Conservation (phyloP, 441 rosid genomes). For the Pelargonium citronellum region DNA sequence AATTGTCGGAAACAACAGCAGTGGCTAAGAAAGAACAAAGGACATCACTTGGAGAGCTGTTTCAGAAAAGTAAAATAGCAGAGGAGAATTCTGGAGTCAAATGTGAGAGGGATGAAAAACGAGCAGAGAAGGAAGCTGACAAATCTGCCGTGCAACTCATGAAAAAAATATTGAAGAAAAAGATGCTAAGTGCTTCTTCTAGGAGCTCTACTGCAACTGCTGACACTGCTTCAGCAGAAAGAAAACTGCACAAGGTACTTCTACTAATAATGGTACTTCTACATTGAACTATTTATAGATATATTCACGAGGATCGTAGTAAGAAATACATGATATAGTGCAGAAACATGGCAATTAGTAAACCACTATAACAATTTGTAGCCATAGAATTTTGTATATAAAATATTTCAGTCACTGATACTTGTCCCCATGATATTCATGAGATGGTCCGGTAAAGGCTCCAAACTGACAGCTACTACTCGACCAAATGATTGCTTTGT, state of each 20-base stretch:
- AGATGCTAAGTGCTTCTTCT: conserved; percentile 40
- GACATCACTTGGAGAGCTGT: conserved; percentile 72
- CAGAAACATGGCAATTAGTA: neutral
- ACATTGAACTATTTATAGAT: conserved; percentile 8
- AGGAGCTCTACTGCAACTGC: conserved; percentile 35
- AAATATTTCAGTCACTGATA: conserved; percentile 2
- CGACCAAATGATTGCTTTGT: neutral
- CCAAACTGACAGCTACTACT: conserved; percentile 8
- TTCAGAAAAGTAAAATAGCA: conserved; percentile 55
- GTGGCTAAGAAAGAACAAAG: conserved; percentile 58
- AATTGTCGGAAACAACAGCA: conserved; percentile 53
- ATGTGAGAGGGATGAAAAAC: conserved; percentile 49
- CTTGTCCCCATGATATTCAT: neutral
- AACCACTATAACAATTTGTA: neutral
- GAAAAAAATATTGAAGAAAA: conserved; percentile 64
- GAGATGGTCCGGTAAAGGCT: conserved; percentile 3
- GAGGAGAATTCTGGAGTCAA: conserved; percentile 42
- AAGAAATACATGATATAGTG: neutral
- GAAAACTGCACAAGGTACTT: conserved; percentile 56
- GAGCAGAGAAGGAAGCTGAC: conserved; percentile 52
- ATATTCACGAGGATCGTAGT: neutral
- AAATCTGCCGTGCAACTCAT: conserved; percentile 48
- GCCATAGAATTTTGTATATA: neutral
- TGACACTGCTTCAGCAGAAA: conserved; percentile 54
- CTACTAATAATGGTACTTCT: neutral